Evolutionary conservation across 371 early-diverging fungal genomes (phyloP), one percentile per base, ranked within the genome.

Genomic region (Saksenaea oblongispora): DNA sequence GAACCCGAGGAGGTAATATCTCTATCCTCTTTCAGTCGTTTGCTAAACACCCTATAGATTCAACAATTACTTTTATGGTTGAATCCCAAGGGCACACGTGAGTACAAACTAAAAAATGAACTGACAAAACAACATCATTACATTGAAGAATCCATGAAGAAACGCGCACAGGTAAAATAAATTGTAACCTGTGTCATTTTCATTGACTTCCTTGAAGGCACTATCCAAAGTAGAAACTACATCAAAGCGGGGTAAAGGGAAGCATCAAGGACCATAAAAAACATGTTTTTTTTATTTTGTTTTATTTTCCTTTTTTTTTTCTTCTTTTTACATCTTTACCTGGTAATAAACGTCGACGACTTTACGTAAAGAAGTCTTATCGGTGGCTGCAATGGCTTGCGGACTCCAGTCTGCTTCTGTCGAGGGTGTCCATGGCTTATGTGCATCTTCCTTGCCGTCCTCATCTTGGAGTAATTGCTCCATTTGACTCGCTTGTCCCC

Each of bases 401-500:
- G 51, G 51, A 22, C 22, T 47, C 51, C 51, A 47, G 11, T 22
- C 22, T 10, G 51, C 11, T 8, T 47, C 22, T 10, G 10, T 47
- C 3, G 51, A 11, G 4, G 51, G 51, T 8, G 22, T 9, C 51
- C 51, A 47, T 47, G 27, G 51, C 22, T 47, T n/a, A 22, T n/a
- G 24, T 22, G 5, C 22, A 22, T 22, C 22, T n/a, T 47, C 51
- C 11, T 3, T 22, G 22, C 51, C 10, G 11, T 47, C 51, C 22
- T 47, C 51, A 3, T 22, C 24, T 22, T 22, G 22, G 2, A 47
- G 22, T n/a, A 22, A 9, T 22, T 66, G 61, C 27, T 66, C 66
- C 66, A 66, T 66, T n/a, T 61, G n/a, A n/a, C 37, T 22, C 47
- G 80, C 85, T 41, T 86, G 85, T n/a, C 83, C 80, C 56, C 80